These are phyloP conservation scores for Hypoxylon fragiforme DNA, from an alignment of 495 filamentous ascomycete species.

Conservation along the genomic window DNA sequence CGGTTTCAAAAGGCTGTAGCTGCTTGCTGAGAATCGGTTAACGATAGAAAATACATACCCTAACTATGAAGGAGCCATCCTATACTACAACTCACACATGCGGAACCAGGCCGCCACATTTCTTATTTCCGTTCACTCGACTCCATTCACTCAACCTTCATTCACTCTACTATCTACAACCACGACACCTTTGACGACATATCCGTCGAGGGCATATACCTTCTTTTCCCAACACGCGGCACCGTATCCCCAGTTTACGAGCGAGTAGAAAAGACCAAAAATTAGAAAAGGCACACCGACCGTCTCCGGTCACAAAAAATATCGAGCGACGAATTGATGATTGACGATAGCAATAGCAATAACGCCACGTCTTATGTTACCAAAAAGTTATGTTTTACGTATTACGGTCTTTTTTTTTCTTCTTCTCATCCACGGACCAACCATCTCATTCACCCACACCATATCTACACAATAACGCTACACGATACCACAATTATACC, in stretches of 20 bases:
- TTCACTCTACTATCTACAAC: too few species aligned
- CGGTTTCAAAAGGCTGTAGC: constrained; percentile 44
- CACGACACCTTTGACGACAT: constrained; percentile 17
- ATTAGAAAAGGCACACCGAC: constrained; percentile 9
- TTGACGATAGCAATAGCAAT: constrained; percentile 19
- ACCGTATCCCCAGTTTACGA: constrained; percentile 14
- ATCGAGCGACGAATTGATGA: constrained; percentile 25
- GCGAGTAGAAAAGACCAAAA: constrained; percentile 6
- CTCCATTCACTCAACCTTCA: background rate
- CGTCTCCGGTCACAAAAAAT: constrained; percentile 7
- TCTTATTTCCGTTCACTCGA: background rate
- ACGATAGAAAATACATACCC: constrained; percentile 31
- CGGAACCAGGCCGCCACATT: constrained; percentile 15
- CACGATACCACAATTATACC: background rate
- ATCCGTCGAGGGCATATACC: constrained; percentile 3
- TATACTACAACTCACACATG: background rate
- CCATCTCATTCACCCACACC: background rate
- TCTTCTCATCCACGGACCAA: constrained; percentile 3
- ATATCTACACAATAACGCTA: background rate
- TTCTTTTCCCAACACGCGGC: constrained; percentile 12
- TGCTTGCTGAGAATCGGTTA: constrained; percentile 38
- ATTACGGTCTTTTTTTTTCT: background rate
- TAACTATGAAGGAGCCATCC: background rate
- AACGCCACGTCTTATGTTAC: constrained; percentile 25
- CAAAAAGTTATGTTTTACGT: constrained; percentile 33